phyloP scores from a whole-genome alignment of 306 rosid species.

The Dalbergia oliveri region DNA sequence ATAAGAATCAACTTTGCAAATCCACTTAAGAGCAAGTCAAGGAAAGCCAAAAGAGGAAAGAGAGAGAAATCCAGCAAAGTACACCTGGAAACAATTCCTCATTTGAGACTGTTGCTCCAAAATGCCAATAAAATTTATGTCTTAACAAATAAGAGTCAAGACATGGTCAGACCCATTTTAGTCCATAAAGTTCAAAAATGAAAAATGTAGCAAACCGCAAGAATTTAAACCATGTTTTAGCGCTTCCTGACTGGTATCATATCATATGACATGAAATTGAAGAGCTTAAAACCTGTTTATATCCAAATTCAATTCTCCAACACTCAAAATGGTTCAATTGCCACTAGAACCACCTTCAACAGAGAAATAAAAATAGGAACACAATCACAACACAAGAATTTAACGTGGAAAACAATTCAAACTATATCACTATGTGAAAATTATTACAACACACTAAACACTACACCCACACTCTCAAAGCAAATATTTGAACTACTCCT shows the following conservation, averaged over 20 bases:
- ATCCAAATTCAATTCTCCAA: neutral
- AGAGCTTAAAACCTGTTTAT: neutral
- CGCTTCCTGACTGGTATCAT: constrained; percentile 2
- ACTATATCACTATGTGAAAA: no score
- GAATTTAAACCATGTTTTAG: neutral
- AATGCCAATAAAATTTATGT: constrained; percentile 10
- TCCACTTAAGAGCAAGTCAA: neutral
- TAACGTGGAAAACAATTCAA: no score
- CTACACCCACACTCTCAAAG: no score
- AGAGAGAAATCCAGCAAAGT: constrained; percentile 5
- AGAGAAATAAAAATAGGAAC: no score
- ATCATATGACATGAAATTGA: constrained; percentile 14
- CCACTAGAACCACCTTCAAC: no score
- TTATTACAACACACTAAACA: no score
- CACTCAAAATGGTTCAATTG: no score
- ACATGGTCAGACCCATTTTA: neutral
- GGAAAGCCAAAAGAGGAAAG: neutral
- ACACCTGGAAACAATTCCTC: constrained; percentile 18
- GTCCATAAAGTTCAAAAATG: constrained; percentile 12
- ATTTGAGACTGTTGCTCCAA: constrained; percentile 28
- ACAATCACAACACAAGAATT: no score
- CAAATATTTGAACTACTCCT: no score
- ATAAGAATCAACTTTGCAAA: constrained; percentile 5
- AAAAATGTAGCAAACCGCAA: neutral
- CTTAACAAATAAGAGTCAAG: neutral